Base-by-base conservation (phyloP, 2,329 filamentous ascomycete genomes). In the Fusarium palustre region DNA sequence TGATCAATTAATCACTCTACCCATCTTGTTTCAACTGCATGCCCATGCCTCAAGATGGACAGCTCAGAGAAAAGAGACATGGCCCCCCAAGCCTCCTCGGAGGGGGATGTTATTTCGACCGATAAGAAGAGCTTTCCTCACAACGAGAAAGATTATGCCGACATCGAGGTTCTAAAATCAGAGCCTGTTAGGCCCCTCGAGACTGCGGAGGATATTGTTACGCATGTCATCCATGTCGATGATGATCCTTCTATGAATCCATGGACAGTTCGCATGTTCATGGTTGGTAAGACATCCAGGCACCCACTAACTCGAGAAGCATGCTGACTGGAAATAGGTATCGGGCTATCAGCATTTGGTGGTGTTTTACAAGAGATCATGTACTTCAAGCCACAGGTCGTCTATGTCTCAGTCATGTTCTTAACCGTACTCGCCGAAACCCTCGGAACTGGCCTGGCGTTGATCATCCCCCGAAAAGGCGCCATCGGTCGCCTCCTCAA, bases 371-470 rank as follows among this genome's bases (percentile, higher is more conserved):
- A 74, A 25, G 64, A 69, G 25, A 75, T 75, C 33, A 65, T 69
- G 55, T 75, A 71, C 67, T 75, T 75, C 55, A 71, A 71, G 18
- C 73, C 73, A 2, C 67, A 71, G 9, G 60, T 66, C 16, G 59
- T 75, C 3, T 63, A 73, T 13, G 72, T 75, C 4, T 73, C 73
- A 13, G 59, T 69, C 16, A 66, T 74, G 38, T 75, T 75, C 67
- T 43, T 75, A 6, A 69, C 73, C 7, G 60, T 75, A 33, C 59
- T 75, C 22, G 62, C 64, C 11, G 62, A 71, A 25, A 61, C 63
- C 7, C 60, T 73, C 4, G 64, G 64, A 4, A 63, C 57, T 12
- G 56, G 48, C 4, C 3, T 67, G 10, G 20, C 60, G 4, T 20
- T 53, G 4, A 46, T 68, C 16, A 68, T 74, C 18, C 72, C 72